Conservation (phyloP, 2,329 filamentous ascomycete species). For the Microdochium bolleyi region DNA sequence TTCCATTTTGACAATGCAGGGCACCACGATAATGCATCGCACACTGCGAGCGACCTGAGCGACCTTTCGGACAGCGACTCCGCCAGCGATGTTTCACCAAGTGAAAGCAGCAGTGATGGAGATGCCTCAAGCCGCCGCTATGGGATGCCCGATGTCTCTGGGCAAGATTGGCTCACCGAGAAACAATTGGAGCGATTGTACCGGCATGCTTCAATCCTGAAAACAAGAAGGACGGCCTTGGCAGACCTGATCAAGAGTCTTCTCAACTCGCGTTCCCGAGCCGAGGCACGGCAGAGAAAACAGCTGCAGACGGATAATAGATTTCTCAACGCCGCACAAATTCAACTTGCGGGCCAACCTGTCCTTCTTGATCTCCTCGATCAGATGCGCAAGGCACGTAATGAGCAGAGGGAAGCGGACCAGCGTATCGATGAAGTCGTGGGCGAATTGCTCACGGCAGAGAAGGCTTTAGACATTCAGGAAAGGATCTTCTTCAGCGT, state of each 20-base stretch:
- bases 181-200: not conserved
- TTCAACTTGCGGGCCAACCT: conserved; percentile 9
- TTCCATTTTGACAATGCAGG: no score
- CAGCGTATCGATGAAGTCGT: conserved; percentile 16
- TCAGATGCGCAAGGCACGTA: conserved; percentile 11
- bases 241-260: conserved; percentile 10
- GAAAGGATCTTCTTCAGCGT: conserved; percentile 15
- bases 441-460: conserved; percentile 15
- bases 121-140: no score
- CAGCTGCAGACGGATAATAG: conserved; percentile 14
- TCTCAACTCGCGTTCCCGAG: conserved; percentile 9
- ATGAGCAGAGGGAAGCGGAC: conserved; percentile 14
- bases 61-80: no score
- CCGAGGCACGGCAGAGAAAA: conserved; percentile 12
- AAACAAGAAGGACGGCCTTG: conserved; percentile 8
- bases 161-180: not conserved
- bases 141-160: not conserved
- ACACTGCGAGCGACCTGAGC: no score
- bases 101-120: no score
- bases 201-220: conserved; percentile 8
- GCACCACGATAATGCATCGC: no score
- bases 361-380: conserved; percentile 14
- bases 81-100: no score
- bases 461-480: conserved; percentile 12
- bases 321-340: conserved; percentile 16